phyloP scores from a whole-genome alignment of 2,329 filamentous ascomycete species.

The Pyrenochaeta sp. region DNA sequence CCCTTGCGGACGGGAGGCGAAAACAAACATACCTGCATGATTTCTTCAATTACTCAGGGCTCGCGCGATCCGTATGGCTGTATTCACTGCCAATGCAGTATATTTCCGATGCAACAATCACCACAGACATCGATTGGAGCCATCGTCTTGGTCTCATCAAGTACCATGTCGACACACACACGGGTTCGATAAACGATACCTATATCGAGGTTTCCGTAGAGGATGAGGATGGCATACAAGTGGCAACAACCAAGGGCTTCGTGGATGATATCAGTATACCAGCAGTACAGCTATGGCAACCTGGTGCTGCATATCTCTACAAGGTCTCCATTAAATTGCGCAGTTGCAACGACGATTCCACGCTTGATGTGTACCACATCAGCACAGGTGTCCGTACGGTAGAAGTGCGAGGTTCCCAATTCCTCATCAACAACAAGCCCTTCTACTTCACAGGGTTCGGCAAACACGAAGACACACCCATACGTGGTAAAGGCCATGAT shows the following conservation, averaged over 20 bases:
- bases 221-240: constrained; percentile 1
- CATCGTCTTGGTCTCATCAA: constrained; percentile 4
- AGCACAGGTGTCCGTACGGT: constrained; percentile 13
- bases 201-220: not conserved
- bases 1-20: not conserved
- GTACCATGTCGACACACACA: not conserved
- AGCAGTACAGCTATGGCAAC: constrained; percentile 8
- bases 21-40: constrained; percentile 16
- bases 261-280: constrained; percentile 3
- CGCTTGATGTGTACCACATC: constrained; percentile 7
- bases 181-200: not conserved
- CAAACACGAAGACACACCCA: constrained; percentile 15
- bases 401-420: constrained; percentile 4
- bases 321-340: constrained; percentile 1
- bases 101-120: constrained; percentile 9
- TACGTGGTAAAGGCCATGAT: constrained; percentile 18
- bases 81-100: constrained; percentile 9
- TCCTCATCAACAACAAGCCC: constrained; percentile 15
- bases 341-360: not conserved
- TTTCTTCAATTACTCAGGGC: constrained; percentile 20
- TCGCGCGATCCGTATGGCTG: constrained; percentile 16
- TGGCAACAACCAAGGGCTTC: not conserved
- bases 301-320: constrained; percentile 14
- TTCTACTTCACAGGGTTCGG: constrained; percentile 21
- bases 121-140: constrained; percentile 6